Evolutionary conservation across 1,139 yeast genomes (phyloP).

Genomic region (Debaryomycetaceae sp.): DNA sequence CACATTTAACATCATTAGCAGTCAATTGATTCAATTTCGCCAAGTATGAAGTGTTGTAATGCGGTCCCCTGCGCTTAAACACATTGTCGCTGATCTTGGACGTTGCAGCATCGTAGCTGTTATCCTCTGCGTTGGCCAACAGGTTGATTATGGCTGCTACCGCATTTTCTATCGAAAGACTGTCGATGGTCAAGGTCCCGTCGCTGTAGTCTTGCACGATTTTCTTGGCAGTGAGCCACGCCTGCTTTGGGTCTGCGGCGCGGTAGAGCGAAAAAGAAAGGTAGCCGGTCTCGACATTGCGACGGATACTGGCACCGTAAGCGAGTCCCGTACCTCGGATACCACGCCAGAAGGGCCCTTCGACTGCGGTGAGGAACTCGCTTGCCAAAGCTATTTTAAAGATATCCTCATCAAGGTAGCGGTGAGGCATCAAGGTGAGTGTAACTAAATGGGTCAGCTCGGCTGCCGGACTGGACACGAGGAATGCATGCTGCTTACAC

Average conservation of each 20-base stretch:
- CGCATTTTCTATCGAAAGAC: conserved; percentile 55
- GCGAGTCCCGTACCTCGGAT: conserved; percentile 94
- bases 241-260: conserved; percentile 73
- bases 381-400: conserved; percentile 65
- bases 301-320: conserved; percentile 65
- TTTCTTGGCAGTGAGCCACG: conserved; percentile 55
- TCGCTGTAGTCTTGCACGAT: conserved; percentile 53
- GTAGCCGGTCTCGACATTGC: conserved; percentile 57
- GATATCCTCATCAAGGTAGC: conserved; percentile 56
- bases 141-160: conserved; percentile 63
- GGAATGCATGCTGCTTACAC: conserved; percentile 46
- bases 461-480: conserved; percentile 74
- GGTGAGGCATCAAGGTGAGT: conserved; percentile 52
- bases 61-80: conserved; percentile 60
- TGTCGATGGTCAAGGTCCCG: conserved; percentile 47
- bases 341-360: conserved; percentile 97
- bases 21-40: conserved; percentile 41
- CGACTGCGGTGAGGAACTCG: conserved; percentile 74
- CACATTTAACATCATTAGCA: conserved; percentile 42
- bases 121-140: conserved; percentile 57
- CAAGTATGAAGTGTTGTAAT: conserved; percentile 35
- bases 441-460: conserved; percentile 72
- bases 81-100: conserved; percentile 56
- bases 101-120: conserved; percentile 51
- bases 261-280: conserved; percentile 62